Conservation (phyloP, 805 yeast species). For the Nakazawaea pomicola region DNA sequence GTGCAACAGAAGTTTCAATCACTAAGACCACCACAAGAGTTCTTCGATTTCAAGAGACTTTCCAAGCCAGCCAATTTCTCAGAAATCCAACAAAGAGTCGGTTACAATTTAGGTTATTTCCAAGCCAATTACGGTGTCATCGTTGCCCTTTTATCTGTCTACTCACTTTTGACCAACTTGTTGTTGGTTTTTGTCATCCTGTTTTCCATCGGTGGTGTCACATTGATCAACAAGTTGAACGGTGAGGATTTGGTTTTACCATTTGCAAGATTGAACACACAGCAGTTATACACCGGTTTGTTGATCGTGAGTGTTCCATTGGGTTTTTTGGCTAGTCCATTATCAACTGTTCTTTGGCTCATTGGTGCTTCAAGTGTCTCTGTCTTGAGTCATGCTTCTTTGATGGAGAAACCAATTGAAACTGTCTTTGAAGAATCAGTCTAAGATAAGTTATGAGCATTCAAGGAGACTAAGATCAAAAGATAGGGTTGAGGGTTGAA, state of each 20-base stretch:
- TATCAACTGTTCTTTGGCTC: conserved; percentile 85
- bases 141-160: conserved; percentile 66
- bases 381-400: conserved; percentile 76
- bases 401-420: conserved; percentile 89
- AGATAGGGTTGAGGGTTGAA: neutral
- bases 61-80: conserved; percentile 88
- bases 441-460: conserved; percentile 11
- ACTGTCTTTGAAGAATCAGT: conserved; percentile 80
- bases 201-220: conserved; percentile 68
- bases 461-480: neutral
- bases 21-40: conserved; percentile 87
- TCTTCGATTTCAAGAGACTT: conserved; percentile 83
- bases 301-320: conserved; percentile 71
- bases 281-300: conserved; percentile 78
- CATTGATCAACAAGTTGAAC: conserved; percentile 70
- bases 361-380: conserved; percentile 80
- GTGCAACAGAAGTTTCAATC: conserved; percentile 64
- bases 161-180: conserved; percentile 83
- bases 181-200: conserved; percentile 78
- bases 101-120: conserved; percentile 82
- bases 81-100: conserved; percentile 84
- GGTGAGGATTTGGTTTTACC: conserved; percentile 81
- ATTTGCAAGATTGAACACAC: conserved; percentile 61
- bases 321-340: conserved; percentile 82
- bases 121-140: conserved; percentile 81